Base-by-base conservation (phyloP, 2,329 filamentous ascomycete genomes). In the Trichoderma sp. region DNA sequence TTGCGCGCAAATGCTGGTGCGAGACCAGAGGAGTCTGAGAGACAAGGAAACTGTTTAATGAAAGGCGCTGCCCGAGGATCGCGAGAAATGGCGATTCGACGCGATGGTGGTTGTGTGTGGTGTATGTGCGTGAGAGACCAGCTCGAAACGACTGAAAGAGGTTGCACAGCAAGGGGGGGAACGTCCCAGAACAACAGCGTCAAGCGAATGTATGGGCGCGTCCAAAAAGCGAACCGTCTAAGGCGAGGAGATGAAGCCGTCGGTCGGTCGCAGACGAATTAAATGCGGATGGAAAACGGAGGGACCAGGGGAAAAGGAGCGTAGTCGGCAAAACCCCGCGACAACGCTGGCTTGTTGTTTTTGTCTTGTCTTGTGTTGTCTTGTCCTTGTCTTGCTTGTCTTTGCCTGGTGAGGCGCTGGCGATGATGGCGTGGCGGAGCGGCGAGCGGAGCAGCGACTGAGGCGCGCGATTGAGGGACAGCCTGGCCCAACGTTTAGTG, bases 121-220 rank as follows among this genome's bases (percentile, higher is more conserved):
- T 39, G 34, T 39, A 14, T 39, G 34, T 5, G 34, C 68, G 70
- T 69, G 70, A 68, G 74, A 83, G 81, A 79, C 81, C 81, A 82
- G 81, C 81, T 80, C 77, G 73, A 71, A 75, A 76, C 71, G 68
- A 73, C 70, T 70, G 68, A 71, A 72, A 66, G 58, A 62, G 71
- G 71, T 69, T 74, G 69, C 59, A 57, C 61, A 65, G 56, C 71
- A 71, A 72, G 15, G 41, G 68, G 68, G 68, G 67, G 28, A 60
- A 68, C 69, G 68, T 72, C 72, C 74, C 77, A 39, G 77, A 74
- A 74, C 75, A 78, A 54, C 72, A 79, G 79, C 80, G 73, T 81
- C 79, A 78, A 81, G 79, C 78, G 65, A 66, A 60, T 60, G 76
- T 79, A 78, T 74, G 75, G 71, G 69, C 69, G 72, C 72, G 70